A percentile compares a stretch with the other conserved stretches of the same genome.
Evolutionary conservation across 2,329 filamentous ascomycete species (phyloP).

Genomic region (Microdochium paspali): DNA sequence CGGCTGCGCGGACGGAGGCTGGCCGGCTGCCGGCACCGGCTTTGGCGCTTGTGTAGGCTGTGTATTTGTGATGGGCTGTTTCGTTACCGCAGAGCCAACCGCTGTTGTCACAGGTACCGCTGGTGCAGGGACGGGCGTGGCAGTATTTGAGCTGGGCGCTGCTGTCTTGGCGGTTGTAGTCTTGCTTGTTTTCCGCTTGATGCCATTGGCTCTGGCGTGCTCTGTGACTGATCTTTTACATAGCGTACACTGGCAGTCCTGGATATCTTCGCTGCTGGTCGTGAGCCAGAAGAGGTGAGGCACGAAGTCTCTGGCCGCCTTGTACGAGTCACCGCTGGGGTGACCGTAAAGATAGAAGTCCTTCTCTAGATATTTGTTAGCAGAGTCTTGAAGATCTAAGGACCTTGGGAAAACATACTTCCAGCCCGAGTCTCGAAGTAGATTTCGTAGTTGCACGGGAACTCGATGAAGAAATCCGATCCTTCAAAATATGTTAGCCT

Average conservation of each 20-base stretch:
- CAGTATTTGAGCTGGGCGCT: background rate
- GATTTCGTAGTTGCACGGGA: background rate
- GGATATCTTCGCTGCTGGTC: background rate
- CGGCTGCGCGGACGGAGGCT: too few species aligned
- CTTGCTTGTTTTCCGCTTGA: background rate
- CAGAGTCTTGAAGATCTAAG: too few species aligned
- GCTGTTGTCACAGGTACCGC: background rate
- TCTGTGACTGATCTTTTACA: background rate
- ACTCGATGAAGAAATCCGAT: background rate
- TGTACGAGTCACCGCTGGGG: conserved; percentile 3
- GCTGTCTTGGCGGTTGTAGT: background rate
- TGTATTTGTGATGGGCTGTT: background rate
- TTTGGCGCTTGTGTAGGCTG: background rate
- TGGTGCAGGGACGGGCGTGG: conserved; percentile 1
- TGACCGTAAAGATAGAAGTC: conserved; percentile 9
- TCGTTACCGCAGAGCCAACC: background rate
- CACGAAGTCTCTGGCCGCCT: background rate
- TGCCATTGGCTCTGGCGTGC: background rate
- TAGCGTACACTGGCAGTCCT: background rate
- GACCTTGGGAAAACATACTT: background rate
- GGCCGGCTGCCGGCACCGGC: background rate
- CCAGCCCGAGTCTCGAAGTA: background rate
- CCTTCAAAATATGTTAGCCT: background rate
- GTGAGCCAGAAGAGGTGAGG: background rate
- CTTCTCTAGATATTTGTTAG: background rate